Base-by-base conservation (phyloP, 768 basidiomycete species). In the Suillus alpinus region DNA sequence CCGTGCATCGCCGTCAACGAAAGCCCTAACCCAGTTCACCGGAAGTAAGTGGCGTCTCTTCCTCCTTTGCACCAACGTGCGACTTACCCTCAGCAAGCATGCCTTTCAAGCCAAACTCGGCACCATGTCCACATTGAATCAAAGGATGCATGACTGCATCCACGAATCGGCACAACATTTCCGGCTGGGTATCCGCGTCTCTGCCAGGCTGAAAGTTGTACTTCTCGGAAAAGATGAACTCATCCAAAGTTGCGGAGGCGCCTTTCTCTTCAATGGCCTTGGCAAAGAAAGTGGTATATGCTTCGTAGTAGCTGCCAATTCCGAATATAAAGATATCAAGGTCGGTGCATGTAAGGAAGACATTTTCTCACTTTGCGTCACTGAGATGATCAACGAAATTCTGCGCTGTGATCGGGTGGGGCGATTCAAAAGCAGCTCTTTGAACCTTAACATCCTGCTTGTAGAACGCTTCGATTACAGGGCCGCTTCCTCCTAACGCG, bases 61-160 rank as follows among this genome's bases (percentile, higher is more conserved):
- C 26, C 12, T n/a, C 2, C 14, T 6, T 16, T 8, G 13, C 16
- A 39, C 13, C 4, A 34, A 6, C 16, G 14, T 34, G 41, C 6
- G 29, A 46, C 61, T 6, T 16, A 86, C 88, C 89, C 78, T 91
- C 87, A 7, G 81, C 81, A 1, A 86, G 65, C 68, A 87, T 76
- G 0, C 87, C 88, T 18, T 80, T 82, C 43, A 89, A 56, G 13
- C 80, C 80, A 62, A 90, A 89, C 69, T 90, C 89, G 4, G 77
- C 62, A 0, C 87, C 88, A 66, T 84, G 81, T 1, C 86, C 87
- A 10, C 74, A 64, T 64, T 89, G 85, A 55, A 90, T 89, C 58
- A 88, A 51, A 0, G 88, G 80, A 64, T 91, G 89, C 3, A 88
- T 4, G 26, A 89, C 65, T 0, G 81, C 85, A 0, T 78, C 73